Evolutionary conservation across 179 eudicot genomes (phyloP), one percentile per base, ranked within the genome.

Genomic region (Amaranthus tricolor): DNA sequence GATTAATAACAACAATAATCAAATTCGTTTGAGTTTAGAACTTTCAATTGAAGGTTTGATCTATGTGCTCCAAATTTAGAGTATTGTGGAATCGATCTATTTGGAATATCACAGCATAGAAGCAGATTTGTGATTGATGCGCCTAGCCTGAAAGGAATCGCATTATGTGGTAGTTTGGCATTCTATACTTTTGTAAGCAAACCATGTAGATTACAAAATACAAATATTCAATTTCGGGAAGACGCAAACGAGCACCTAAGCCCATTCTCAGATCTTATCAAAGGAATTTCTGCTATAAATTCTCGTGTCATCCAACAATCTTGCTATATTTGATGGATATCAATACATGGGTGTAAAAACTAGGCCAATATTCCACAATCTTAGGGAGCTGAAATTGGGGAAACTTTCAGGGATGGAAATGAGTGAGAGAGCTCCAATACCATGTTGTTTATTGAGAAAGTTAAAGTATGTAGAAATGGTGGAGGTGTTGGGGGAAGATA

Each of bases 41-140:
- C 2, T 8, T 53, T 10, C 2, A 2, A 5, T 45, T 9, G 70
- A 66, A 47, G 24, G 49, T 48, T 10, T 47, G 69, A 47, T 47
- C 48, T 66, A 66, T 49, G 15, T 8, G 70, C 70, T 66, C 70
- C 70, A 0, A 20, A 16, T 66, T 66, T 66, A 24, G 50, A 66
- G 70, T 10, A 14, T 48, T 17, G 7, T 9, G 10, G 13, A 6
- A 5, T 45, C 11, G 9, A 2, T 45, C 7, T 47, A 53, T 15
- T 5, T 9, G 31, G 31, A 7, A 16, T 48, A 17, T 48, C 56
- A 14, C 24, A 17, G 19, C 54, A 24, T 24, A 24, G 31, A 5
- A 47, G 24, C 55, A 66, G 52, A 49, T 9, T 66, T 48, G 13
- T 49, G 13, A 66, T 66, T 12, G 70, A 66, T 66, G 14, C 55